These are phyloP conservation scores for Capillidium heterosporum DNA, from an alignment of 371 early-diverging fungal species.

Conservation along the genomic window DNA sequence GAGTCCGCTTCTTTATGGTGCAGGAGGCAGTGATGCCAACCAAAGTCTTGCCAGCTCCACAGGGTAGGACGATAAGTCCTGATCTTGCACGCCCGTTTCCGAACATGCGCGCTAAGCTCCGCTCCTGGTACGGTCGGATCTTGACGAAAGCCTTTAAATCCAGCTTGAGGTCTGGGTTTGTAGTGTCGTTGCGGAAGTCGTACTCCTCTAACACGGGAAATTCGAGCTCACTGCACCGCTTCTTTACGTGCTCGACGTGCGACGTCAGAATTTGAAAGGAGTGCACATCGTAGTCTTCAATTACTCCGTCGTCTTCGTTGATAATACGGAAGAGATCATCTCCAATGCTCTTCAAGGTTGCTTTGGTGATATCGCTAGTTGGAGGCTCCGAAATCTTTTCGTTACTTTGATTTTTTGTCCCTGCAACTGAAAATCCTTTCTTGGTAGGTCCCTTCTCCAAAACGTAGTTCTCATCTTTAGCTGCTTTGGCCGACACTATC, in stretches of 20 bases:
- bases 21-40: constrained; percentile 99
- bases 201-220: constrained; percentile 99
- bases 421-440: constrained; percentile 13
- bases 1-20: constrained; percentile 90
- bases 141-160: constrained; percentile 93
- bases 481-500: not conserved
- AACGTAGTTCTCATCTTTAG: constrained; percentile 11
- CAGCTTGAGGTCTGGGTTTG: constrained; percentile 75
- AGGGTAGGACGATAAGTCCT: constrained; percentile 99
- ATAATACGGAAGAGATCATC: constrained; percentile 14
- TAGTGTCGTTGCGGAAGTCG: constrained; percentile 90
- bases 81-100: constrained; percentile 94
- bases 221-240: constrained; percentile 87
- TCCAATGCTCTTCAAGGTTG: constrained; percentile 29
- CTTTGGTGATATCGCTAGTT: constrained; percentile 16
- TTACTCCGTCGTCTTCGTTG: constrained; percentile 44
- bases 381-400: not conserved
- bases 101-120: constrained; percentile 98
- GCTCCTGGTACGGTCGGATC: constrained; percentile 98
- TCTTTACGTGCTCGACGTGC: constrained; percentile 76
- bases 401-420: not conserved
- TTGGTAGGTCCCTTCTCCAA: constrained; percentile 27
- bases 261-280: constrained; percentile 73
- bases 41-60: constrained; percentile 98
- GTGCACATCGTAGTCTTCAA: constrained; percentile 49